Base-by-base conservation (phyloP, 2,329 filamentous ascomycete genomes). In the Cordyceps javanica region DNA sequence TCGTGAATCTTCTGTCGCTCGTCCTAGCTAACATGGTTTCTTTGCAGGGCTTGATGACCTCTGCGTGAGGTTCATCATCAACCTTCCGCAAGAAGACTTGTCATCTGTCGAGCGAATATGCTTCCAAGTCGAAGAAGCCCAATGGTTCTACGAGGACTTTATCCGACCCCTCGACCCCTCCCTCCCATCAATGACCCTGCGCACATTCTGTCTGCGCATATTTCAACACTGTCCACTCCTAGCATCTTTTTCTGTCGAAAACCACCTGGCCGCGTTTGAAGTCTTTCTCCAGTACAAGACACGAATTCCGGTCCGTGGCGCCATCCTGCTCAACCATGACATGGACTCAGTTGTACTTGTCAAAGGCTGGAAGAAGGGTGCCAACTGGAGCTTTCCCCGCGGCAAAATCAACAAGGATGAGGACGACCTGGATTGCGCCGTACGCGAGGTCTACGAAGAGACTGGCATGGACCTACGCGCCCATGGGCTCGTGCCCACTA, bases 61-160 rank as follows among this genome's bases (percentile, higher is more conserved):
- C 60, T 96, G 91, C 75, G 93, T 96, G 72, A 91, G 95, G 70
- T 99, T 99, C 75, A 93, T 99, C 70, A 91, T 97, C 73, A 97
- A 99, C 75, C 83, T 97, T 61, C 94, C 95, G 46, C 82, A 89
- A 63, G 91, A 94, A 73, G 94, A 99, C 73, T 83, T 97, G 48
- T 86, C 87, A 63, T 91, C 90, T 2, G 89, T 96, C 59, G 90
- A 91, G 70, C 88, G 94, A 69, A 94, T 99, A 74, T 97, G 93
- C 75, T 99, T 99, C 72, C 92, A 97, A 75, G 89, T 99, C 65
- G 94, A 99, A 74, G 95, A 99, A 75, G 94, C 94, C 66, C 95
- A 99, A 85, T 99, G 94, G 94, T 99, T 96, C 75, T 99, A 99
- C 83, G 94, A 99, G 79, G 94, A 99, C 74, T 99, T 99, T 70